phyloP scores from a whole-genome alignment of 179 eudicot species.

The Beta corolliflora region DNA sequence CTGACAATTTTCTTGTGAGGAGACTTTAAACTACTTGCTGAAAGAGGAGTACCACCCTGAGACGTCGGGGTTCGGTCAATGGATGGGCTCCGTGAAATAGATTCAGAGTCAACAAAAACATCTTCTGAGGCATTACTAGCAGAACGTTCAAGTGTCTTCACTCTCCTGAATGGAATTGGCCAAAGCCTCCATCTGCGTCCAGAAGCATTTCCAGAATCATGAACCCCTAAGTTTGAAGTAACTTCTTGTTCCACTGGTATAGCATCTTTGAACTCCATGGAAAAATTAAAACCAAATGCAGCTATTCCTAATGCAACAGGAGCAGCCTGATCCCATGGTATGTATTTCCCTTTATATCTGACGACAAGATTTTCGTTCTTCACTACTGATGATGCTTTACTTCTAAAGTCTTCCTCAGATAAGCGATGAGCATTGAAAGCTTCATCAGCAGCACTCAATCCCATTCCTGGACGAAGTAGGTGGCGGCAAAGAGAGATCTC shows the following conservation, averaged over 20 bases:
- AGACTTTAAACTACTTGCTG: constrained; percentile 41
- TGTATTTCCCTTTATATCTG: constrained; percentile 55
- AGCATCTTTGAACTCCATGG: constrained; percentile 55
- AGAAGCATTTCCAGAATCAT: constrained; percentile 48
- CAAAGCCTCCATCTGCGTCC: constrained; percentile 90
- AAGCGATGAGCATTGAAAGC: constrained; percentile 62
- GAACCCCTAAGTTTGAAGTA: constrained; percentile 38
- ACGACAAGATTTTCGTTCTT: constrained; percentile 79
- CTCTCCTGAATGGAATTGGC: constrained; percentile 84
- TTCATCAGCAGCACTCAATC: constrained; percentile 65
- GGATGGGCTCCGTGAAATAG: constrained; percentile 47
- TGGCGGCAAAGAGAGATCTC: constrained; percentile 84
- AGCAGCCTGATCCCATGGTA: constrained; percentile 89
- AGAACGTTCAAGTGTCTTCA: constrained; percentile 67
- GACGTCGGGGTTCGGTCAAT: constrained; percentile 43
- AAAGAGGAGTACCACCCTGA: constrained; percentile 38
- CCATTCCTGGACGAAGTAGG: constrained; percentile 83
- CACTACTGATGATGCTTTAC: constrained; percentile 54
- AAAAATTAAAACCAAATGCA: constrained; percentile 60
- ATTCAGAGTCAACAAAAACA: constrained; percentile 69
- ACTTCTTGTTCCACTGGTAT: constrained; percentile 65
- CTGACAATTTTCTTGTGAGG: constrained; percentile 69
- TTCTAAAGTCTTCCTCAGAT: constrained; percentile 60
- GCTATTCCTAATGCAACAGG: constrained; percentile 75
- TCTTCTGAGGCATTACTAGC: constrained; percentile 68